Conservation (phyloP, 139 green algal species). For the Micractinium conductrix region DNA sequence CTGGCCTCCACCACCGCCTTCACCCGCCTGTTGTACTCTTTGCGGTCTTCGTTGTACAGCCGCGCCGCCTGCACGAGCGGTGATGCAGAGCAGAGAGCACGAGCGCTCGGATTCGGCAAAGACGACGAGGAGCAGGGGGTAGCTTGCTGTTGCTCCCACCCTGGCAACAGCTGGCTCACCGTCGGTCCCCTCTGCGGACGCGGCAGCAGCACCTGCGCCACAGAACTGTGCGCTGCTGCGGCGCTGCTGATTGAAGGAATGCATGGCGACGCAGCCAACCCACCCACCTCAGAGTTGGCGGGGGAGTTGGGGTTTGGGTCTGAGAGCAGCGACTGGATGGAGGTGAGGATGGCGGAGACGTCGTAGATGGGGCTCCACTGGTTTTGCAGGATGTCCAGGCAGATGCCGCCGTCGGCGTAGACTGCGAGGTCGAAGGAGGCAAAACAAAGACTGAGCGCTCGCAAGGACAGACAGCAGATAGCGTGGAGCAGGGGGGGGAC, state of each 20-base stretch:
- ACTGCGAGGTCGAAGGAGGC: no score
- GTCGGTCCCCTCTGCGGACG: neutral
- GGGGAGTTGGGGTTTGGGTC: constrained; percentile 99
- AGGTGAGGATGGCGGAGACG: constrained; percentile 95
- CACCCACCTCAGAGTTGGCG: constrained; percentile 87
- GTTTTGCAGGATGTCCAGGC: constrained; percentile 99
- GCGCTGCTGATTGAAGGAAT: no score
- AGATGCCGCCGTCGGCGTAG: constrained; percentile 96
- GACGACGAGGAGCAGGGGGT: no score
- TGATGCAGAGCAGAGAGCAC: neutral
- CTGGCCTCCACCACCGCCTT: constrained; percentile 88
- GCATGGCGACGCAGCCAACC: neutral
- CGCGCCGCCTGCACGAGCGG: constrained; percentile 4
- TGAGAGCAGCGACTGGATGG: constrained; percentile 94
- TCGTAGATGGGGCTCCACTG: constrained; percentile 99
- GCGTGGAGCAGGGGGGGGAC: no score
- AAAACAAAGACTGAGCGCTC: no score
- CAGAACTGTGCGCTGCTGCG: no score
- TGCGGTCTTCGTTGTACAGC: constrained; percentile 56
- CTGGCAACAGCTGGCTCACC: no score
- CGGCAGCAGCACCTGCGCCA: neutral
- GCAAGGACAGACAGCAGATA: no score
- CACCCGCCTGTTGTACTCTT: constrained; percentile 90
- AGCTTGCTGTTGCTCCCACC: no score
- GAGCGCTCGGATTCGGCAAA: no score